Evolutionary conservation across 345 rosid species (phyloP), one percentile per base, ranked within the genome.

Genomic region (Eutrema yunnanense): DNA sequence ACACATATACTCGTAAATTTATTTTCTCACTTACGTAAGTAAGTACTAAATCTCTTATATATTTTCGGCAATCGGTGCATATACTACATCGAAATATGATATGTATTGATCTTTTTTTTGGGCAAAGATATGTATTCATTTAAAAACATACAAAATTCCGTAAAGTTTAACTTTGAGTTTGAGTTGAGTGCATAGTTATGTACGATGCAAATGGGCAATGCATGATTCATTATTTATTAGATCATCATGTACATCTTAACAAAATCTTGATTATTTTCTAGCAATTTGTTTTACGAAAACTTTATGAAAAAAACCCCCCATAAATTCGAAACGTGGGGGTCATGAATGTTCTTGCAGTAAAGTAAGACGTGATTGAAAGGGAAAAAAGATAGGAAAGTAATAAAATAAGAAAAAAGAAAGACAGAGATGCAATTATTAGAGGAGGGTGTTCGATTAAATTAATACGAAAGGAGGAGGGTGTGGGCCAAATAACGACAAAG

Each of bases 321-420:
- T 52, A 62, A 49, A 74, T 52, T 60, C 69, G 69, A 75, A 75
- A 74, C 73, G 73, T 60, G 69, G 78, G 78, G 73, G 78, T 75
- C 73, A 75, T 74, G 78, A 74, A 74, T 74, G 73, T 66, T 58
- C 19, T 66, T 60, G 78, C 78, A 74, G 78, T 74, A 74, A 74
- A 66, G 78, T 32, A 58, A 74, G 73, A 75, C 57, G 68, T 75
- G 78, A 43, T 34, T 52, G 73, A 75, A 67, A 67, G 63, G 43
- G 9, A 41, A 29, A 74, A 65, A 73, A 65, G 67, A 40, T 32
- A 6, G 50, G 30, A 67, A 64, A 59, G 62, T 51, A 58, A 74
- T 51, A 67, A 60, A 58, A 67, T 19, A 66, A 59, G 55, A 32
- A 22, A 54, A 61, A 41, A 22, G 58, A 48, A 65, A 55, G 66